Evolutionary conservation across 2,329 filamentous ascomycete species (phyloP).

Genomic region (Beauveria australis): DNA sequence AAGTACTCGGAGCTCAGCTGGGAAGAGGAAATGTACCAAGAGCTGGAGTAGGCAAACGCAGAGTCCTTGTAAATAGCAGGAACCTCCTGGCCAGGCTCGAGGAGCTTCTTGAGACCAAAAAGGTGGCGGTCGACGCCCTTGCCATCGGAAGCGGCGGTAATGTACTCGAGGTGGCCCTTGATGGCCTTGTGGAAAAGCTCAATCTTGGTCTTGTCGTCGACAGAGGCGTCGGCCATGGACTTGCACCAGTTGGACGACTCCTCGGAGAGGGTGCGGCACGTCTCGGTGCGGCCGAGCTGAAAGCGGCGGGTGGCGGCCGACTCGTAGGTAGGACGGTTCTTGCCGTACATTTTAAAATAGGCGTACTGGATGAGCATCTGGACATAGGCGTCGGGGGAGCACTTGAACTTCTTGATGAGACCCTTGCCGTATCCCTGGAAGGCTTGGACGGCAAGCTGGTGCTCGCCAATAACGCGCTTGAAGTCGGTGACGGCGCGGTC

Average conservation of each 20-base stretch:
- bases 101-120: constrained; percentile 90
- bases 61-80: constrained; percentile 83
- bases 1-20: constrained; percentile 96
- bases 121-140: constrained; percentile 93
- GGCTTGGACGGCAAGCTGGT: constrained; percentile 87
- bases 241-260: constrained; percentile 86
- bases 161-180: constrained; percentile 81
- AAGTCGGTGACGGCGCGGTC: constrained; percentile 74
- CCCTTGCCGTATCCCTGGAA: constrained; percentile 98
- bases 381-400: constrained; percentile 92
- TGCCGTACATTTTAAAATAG: constrained; percentile 98
- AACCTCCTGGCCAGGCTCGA: constrained; percentile 70
- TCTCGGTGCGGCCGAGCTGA: constrained; percentile 94
- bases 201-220: constrained; percentile 56
- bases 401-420: constrained; percentile 99
- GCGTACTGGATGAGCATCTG: constrained; percentile 98
- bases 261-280: constrained; percentile 85
- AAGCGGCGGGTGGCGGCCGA: constrained; percentile 91
- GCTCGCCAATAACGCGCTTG: constrained; percentile 68
- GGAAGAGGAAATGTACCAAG: constrained; percentile 82
- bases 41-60: constrained; percentile 71
- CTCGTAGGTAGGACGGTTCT: constrained; percentile 95
- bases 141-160: constrained; percentile 78
- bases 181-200: constrained; percentile 76
- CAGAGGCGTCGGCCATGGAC: constrained; percentile 65